A percentile compares a stretch with the other conserved stretches of the same genome.
Evolutionary conservation across 352 stramenopile species (phyloP).

Genomic region (Pythium aristosporum): DNA sequence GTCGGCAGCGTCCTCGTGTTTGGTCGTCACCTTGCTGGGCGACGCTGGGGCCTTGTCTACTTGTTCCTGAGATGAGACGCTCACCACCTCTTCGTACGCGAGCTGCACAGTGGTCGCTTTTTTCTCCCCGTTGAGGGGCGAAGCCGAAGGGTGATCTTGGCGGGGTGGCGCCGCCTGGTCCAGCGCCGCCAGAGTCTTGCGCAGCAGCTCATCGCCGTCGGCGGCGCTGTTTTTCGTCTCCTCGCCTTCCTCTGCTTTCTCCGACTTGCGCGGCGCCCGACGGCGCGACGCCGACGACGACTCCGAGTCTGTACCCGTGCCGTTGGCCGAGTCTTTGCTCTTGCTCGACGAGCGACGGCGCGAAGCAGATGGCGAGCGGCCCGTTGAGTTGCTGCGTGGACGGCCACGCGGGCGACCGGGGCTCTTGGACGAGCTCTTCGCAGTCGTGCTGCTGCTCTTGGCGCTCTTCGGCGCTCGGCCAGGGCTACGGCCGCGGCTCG

Average conservation of each 20-base stretch:
- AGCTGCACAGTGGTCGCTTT: slow-evolving; percentile 36
- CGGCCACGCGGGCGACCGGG: slow-evolving; percentile 42
- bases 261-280: slow-evolving; percentile 21
- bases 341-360: slow-evolving; percentile 28
- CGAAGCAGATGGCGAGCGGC: slow-evolving; percentile 34
- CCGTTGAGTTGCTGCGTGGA: slow-evolving; percentile 62
- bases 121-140: neutral
- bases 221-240: slow-evolving; percentile 23
- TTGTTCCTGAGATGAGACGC: neutral
- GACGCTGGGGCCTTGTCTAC: slow-evolving; percentile 1
- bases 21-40: slow-evolving; percentile 9
- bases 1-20: slow-evolving; percentile 1
- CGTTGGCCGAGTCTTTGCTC: slow-evolving; percentile 14
- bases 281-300: slow-evolving; percentile 28
- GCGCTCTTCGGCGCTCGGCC: slow-evolving; percentile 30
- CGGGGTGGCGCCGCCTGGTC: slow-evolving; percentile 11
- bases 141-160: slow-evolving; percentile 7
- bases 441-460: slow-evolving; percentile 24
- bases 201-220: slow-evolving; percentile 53
- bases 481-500: slow-evolving; percentile 43
- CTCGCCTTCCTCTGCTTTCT: slow-evolving; percentile 35
- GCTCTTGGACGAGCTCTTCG: slow-evolving; percentile 26
- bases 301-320: slow-evolving; percentile 17
- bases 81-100: slow-evolving; percentile 40
- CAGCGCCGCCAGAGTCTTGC: slow-evolving; percentile 49